Conservation (phyloP, 2,329 filamentous ascomycete genomes). For the Trichoderma sp. region DNA sequence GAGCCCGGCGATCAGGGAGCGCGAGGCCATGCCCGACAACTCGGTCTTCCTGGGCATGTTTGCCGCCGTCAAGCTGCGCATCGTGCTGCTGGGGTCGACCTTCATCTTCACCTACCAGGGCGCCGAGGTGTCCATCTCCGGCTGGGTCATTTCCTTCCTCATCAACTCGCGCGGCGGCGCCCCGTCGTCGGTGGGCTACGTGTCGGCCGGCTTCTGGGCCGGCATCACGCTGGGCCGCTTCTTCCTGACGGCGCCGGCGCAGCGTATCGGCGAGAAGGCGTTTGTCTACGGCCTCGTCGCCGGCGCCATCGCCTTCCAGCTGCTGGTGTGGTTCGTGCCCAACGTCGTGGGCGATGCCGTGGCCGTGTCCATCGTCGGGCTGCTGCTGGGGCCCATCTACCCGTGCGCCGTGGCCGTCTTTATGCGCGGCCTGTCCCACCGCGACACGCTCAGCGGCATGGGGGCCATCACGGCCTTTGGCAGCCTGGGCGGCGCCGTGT, state of each 20-base stretch:
- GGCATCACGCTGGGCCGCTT: slow-evolving; percentile 79
- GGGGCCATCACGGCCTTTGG: slow-evolving; percentile 71
- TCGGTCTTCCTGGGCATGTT: slow-evolving; percentile 47
- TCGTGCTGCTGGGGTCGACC: slow-evolving; percentile 72
- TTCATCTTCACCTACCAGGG: slow-evolving; percentile 89
- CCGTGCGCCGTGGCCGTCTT: slow-evolving; percentile 70
- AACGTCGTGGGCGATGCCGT: slow-evolving; percentile 72
- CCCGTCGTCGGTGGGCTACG: slow-evolving; percentile 73
- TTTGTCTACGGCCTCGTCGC: slow-evolving; percentile 65
- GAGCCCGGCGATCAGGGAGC: slow-evolving; percentile 40
- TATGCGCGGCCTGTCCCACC: slow-evolving; percentile 58
- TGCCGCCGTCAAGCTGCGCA: slow-evolving; percentile 51
- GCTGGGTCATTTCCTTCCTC: slow-evolving; percentile 85
- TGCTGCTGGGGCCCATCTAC: slow-evolving; percentile 78
- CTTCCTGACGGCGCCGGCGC: slow-evolving; percentile 65
- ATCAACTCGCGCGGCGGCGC: slow-evolving; percentile 71
- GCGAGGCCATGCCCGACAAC: slow-evolving; percentile 30
- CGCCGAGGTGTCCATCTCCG: slow-evolving; percentile 79
- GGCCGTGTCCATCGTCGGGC: slow-evolving; percentile 67
- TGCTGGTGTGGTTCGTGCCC: slow-evolving; percentile 78
- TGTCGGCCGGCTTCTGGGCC: slow-evolving; percentile 70
- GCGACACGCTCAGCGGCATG: slow-evolving; percentile 63
- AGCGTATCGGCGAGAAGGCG: slow-evolving; percentile 67
- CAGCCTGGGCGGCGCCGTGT: slow-evolving; percentile 66
- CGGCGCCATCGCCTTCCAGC: slow-evolving; percentile 66